Base-by-base conservation (phyloP, 2,329 filamentous ascomycete species). In the Uncinocarpus reesii region DNA sequence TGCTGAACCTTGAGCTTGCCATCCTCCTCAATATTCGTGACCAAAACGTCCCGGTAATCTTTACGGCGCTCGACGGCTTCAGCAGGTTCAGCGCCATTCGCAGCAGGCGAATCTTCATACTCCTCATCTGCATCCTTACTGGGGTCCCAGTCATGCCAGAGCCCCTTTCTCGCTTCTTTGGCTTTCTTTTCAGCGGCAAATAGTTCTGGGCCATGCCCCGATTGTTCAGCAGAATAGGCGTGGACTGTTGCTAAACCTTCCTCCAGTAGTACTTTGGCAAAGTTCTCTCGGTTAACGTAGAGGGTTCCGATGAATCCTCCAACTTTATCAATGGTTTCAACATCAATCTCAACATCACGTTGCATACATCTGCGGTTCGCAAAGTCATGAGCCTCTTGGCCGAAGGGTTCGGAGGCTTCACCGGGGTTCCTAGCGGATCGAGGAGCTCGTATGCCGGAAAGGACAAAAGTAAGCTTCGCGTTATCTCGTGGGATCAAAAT, bases 241-340 rank as follows among this genome's bases (percentile, higher is more conserved):
- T 96, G 90, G 13, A 98, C 90, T 16, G 83, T 83, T 13, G 92
- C 90, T 24, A 95, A 76, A 53, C 92, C 92, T 68, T 98, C 92
- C 67, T 96, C 92, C 1, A 98, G 80, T 1, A 98, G 77, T 1
- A 86, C 67, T 73, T 95, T 95, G 60, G 89, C 86, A 62, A 98
- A 94, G 71, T 86, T 96, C 69, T 96, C 90, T 46, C 89, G 85
- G 73, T 88, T 90, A 65, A 98, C 79, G 66, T 88, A 95, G 20
- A 98, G 75, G 11, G 87, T 86, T 48, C 92, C 92, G 57, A 98
- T 96, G 73, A 98, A 98, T 31, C 92, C 92, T 59, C 92, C 92
- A 21, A 92, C 83, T 74, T 95, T 96, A 75, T 98, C 92, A 57
- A 87, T 85, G 59, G 89, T 88, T 65, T 95, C 82, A 16, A 98